Evolutionary conservation across 495 filamentous ascomycete genomes (phyloP), one percentile per base, ranked within the genome.

Genomic region (Penicillium coffeae): DNA sequence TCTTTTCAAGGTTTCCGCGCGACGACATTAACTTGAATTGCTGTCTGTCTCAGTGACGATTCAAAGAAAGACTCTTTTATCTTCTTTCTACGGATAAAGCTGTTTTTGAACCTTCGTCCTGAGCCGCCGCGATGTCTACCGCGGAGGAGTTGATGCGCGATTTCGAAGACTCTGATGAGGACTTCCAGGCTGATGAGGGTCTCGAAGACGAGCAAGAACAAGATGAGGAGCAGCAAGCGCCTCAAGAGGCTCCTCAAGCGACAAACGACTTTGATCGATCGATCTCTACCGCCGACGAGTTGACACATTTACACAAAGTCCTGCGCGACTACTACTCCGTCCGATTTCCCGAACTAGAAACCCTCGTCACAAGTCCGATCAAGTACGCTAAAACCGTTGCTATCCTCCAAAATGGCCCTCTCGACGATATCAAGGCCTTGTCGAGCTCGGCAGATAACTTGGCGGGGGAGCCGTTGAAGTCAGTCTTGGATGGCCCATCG

Each of bases 371-470:
- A 52, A 95, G 87, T 58, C 88, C 93, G 5, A 75, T 98, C 51
- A 90, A 97, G 58, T 98, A 96, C 71, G 89, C 93, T 12, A 96
- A 95, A 69, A 89, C 89, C 1, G 93, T 97, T 8, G 87, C 89
- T 1, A 93, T 96, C 56, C 81, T 97, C 56, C 83, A 87, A 56
- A 97, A 98, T 72, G 89, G 88, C 9, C 90, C 94, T 9, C 81
- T 97, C 74, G 87, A 95, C 60, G 84, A 87, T 47, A 90, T 98
- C 66, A 92, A 89, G 62, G 66, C 76, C 2, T 71, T 95, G 30
- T 71, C 78, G 1, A 82, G 83, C 3, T 86, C 80, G 19, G 65
- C 77, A 1, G 79, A 92, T 50, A 96, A 96, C 65, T 72, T 85
- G 21, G 75, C 90, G 3, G 82, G 87, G 15, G 76, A 77, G 48